Percentiles rank a stretch among this genome's conserved stretches.
Evolutionary conservation across 1,139 yeast species (phyloP).

Genomic region (Yarrowia galli): DNA sequence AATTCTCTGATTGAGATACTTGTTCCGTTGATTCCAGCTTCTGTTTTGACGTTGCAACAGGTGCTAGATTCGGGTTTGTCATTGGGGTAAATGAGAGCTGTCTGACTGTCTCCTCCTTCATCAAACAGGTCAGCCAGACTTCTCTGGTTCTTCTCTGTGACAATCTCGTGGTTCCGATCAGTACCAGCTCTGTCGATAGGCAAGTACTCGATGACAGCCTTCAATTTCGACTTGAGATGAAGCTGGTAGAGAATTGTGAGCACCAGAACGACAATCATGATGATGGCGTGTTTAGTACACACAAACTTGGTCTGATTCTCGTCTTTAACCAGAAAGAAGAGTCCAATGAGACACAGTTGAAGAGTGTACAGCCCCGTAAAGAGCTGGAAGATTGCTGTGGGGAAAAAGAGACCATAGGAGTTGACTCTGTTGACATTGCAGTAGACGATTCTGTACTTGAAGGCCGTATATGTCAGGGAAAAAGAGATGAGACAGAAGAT

Average conservation of each 20-base stretch:
- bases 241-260: conserved; percentile 26
- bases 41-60: neutral
- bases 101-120: too few relatives aligned
- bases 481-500: conserved; percentile 75
- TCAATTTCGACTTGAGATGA: conserved; percentile 5
- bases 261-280: conserved; percentile 28
- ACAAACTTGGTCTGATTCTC: conserved; percentile 25
- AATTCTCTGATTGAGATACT: conserved; percentile 11
- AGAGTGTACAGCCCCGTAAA: conserved; percentile 88
- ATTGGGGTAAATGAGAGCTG: neutral
- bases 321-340: conserved; percentile 54
- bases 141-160: neutral
- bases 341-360: conserved; percentile 81
- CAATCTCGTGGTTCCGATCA: neutral
- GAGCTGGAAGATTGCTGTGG: conserved; percentile 85
- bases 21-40: conserved; percentile 15
- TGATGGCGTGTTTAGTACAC: conserved; percentile 28
- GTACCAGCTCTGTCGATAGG: conserved; percentile 16
- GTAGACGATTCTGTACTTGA: conserved; percentile 77
- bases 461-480: conserved; percentile 75
- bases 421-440: conserved; percentile 68
- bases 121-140: too few relatives aligned
- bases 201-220: conserved; percentile 15
- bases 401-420: conserved; percentile 83
- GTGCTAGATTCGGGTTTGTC: neutral